These are phyloP conservation scores for Verticillium nonalfalfae DNA, from an alignment of 2,329 filamentous ascomycete genomes.

Conservation along the genomic window DNA sequence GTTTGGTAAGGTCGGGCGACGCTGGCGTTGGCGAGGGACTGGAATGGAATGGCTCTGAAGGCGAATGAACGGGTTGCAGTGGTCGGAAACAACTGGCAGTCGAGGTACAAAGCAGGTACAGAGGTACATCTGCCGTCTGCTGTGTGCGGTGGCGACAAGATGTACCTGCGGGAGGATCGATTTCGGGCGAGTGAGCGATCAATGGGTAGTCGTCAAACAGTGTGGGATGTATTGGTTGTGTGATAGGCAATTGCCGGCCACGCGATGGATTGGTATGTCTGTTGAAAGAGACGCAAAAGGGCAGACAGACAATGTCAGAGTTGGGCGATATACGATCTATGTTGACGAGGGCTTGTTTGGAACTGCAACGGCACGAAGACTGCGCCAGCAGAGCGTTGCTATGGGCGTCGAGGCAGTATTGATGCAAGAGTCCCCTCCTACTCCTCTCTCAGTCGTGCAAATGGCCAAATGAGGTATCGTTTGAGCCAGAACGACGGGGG, in stretches of 20 bases:
- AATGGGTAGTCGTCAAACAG: neutral
- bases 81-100: neutral
- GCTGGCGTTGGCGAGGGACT: neutral
- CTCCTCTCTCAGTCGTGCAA: neutral
- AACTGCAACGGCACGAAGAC: neutral
- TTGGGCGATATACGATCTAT: neutral
- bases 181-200: neutral
- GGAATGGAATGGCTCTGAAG: neutral
- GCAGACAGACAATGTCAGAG: neutral
- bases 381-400: neutral
- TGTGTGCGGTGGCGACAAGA: neutral
- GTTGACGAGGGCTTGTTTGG: neutral
- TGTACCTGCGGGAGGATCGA: neutral
- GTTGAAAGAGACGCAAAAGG: neutral
- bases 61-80: neutral
- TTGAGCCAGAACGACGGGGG: neutral
- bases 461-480: neutral
- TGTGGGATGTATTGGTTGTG: neutral
- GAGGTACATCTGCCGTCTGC: neutral
- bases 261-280: neutral
- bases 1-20: neutral
- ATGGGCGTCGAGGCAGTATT: conserved; percentile 1
- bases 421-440: neutral
- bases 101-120: neutral
- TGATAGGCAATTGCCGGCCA: neutral